Conservation (phyloP, 176 grass and related monocot genomes). For the Dactylis glomerata region DNA sequence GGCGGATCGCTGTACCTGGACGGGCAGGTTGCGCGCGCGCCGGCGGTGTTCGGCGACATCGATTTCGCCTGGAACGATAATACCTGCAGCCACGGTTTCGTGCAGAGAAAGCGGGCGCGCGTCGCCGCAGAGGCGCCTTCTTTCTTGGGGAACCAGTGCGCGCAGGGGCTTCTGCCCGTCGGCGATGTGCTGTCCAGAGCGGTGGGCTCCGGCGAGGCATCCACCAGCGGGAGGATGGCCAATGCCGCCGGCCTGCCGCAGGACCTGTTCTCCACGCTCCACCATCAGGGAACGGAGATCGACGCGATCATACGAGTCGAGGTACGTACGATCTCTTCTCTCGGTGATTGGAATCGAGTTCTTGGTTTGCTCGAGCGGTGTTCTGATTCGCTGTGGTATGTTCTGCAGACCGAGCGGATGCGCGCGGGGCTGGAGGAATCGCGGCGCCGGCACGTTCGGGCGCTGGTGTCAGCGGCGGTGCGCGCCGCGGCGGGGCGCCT, state of each 20-base stretch:
- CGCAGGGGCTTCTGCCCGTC: not conserved
- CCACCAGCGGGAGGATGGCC: slow-evolving; percentile 30
- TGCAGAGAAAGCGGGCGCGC: slow-evolving; percentile 34
- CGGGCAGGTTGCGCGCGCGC: not conserved
- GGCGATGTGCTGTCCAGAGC: not conserved
- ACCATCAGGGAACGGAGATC: slow-evolving; percentile 41
- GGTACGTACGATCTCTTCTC: not conserved
- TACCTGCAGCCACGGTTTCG: not conserved
- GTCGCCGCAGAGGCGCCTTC: not conserved
- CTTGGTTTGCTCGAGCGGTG: not conserved
- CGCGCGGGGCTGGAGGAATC: too few species aligned
- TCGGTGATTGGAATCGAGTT: not conserved
- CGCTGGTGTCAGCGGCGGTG: too few species aligned
- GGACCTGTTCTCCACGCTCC: slow-evolving; percentile 24
- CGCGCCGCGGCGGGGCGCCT: too few species aligned
- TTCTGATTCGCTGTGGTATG: not conserved
- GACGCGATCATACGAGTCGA: slow-evolving; percentile 40
- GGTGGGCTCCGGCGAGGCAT: slow-evolving; percentile 10
- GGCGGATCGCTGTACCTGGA: not conserved
- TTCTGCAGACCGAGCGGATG: too few species aligned
- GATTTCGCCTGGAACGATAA: not conserved
- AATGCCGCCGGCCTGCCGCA: not conserved
- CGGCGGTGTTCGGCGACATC: not conserved
- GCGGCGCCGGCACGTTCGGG: too few species aligned
- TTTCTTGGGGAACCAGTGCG: not conserved